phyloP scores from a whole-genome alignment of 257 asterid genomes.

The Leptodermis oblonga region DNA sequence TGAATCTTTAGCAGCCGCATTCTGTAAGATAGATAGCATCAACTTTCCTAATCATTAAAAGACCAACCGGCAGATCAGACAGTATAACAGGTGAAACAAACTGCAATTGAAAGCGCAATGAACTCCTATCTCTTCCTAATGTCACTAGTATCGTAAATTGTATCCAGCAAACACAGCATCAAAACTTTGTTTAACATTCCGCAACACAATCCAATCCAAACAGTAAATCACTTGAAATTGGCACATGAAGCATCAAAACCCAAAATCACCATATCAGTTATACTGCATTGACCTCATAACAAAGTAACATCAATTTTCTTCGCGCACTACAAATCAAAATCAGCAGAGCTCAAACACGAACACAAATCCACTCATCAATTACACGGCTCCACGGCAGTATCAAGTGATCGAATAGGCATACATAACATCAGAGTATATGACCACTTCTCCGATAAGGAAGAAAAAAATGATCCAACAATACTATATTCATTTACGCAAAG shows the following conservation, averaged over 20 bases:
- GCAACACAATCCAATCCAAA: not conserved
- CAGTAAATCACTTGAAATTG: not conserved
- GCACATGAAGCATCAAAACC: not conserved
- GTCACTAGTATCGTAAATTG: not conserved
- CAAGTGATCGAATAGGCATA: not conserved
- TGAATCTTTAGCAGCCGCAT: conserved; percentile 49
- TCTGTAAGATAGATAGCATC: conserved; percentile 36
- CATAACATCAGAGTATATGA: not conserved
- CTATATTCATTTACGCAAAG: not conserved
- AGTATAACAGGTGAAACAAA: not conserved
- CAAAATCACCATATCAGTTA: not conserved
- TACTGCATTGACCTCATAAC: not conserved
- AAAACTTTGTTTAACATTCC: not conserved
- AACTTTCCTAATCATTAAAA: not conserved
- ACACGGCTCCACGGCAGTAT: not conserved
- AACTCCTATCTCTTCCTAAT: too few relatives aligned
- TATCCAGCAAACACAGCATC: not conserved
- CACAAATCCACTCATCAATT: not conserved
- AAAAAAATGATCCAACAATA: not conserved
- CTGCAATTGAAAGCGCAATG: not conserved
- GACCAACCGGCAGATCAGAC: not conserved
- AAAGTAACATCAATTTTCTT: not conserved
- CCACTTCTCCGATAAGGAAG: not conserved
- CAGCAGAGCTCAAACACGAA: not conserved
- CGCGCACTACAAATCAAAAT: not conserved